These are phyloP conservation scores for Trichosanthes truncata DNA, from an alignment of 306 rosid species.

Conservation along the genomic window DNA sequence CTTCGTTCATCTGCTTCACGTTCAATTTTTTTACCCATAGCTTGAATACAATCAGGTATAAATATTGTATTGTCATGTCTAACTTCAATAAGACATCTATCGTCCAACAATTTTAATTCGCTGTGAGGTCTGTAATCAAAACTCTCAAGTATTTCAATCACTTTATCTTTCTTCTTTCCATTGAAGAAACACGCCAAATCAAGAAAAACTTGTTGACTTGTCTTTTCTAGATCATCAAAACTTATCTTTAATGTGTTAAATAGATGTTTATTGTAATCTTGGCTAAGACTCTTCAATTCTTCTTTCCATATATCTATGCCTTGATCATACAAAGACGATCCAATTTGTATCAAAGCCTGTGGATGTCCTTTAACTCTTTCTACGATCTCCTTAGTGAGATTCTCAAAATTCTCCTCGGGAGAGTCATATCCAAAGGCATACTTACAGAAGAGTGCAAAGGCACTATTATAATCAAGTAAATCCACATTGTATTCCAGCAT, in stretches of 20 bases:
- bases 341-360: neutral
- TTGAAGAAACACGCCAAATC: too few species aligned
- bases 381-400: neutral
- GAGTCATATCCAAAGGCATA: neutral
- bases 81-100: neutral
- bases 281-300: neutral
- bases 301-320: neutral
- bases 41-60: conserved; percentile 5
- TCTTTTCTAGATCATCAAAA: neutral
- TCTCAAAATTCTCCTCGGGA: neutral
- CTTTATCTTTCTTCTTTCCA: neutral
- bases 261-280: neutral
- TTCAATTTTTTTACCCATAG: conserved; percentile 11
- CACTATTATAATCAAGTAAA: neutral
- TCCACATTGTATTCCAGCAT: neutral
- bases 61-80: neutral
- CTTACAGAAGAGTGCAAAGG: neutral
- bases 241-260: neutral
- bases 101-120: neutral
- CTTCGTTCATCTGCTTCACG: neutral
- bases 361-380: neutral
- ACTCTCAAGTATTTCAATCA: neutral
- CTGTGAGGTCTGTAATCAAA: neutral
- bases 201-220: neutral
- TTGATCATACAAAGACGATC: neutral